These are phyloP conservation scores for Scedosporium minutisporum DNA, from an alignment of 2,329 filamentous ascomycete species.

Conservation along the genomic window DNA sequence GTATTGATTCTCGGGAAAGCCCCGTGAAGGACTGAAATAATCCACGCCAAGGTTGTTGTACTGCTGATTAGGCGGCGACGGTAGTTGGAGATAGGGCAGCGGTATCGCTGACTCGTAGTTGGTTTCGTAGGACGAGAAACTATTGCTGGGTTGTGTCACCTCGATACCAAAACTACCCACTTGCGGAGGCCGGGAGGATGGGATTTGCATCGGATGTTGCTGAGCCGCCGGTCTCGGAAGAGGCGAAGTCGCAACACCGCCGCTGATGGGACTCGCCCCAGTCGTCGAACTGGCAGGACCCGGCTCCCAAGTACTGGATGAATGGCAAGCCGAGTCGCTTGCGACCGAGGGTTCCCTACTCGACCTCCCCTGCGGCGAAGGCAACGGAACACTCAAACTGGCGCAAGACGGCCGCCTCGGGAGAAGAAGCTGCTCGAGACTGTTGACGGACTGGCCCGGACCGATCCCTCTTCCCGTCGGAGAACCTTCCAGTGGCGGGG, in stretches of 20 bases:
- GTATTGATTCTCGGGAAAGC: background rate
- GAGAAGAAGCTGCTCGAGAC: conserved; percentile 26
- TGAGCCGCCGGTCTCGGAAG: background rate
- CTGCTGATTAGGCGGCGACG: conserved; percentile 1
- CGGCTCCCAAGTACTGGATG: background rate
- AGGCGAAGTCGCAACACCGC: background rate
- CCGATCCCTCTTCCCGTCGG: conserved; percentile 7
- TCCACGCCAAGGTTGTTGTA: background rate
- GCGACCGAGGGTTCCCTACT: conserved; percentile 2
- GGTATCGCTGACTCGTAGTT: background rate
- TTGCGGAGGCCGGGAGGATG: background rate
- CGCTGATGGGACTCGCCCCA: background rate
- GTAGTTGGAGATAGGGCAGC: background rate
- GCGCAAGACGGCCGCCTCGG: conserved; percentile 23
- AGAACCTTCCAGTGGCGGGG: background rate
- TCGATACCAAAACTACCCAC: background rate
- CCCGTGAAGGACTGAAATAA: background rate
- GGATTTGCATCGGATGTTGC: background rate
- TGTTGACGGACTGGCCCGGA: conserved; percentile 16
- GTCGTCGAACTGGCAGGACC: background rate
- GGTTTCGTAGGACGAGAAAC: background rate
- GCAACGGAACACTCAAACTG: conserved; percentile 17
- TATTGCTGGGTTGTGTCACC: background rate
- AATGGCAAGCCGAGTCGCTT: background rate
- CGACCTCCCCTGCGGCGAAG: conserved; percentile 1